Percentiles rank a stretch among this genome's conserved stretches.
Conservation (phyloP, 345 rosid genomes). For the Heritiera littoralis region DNA sequence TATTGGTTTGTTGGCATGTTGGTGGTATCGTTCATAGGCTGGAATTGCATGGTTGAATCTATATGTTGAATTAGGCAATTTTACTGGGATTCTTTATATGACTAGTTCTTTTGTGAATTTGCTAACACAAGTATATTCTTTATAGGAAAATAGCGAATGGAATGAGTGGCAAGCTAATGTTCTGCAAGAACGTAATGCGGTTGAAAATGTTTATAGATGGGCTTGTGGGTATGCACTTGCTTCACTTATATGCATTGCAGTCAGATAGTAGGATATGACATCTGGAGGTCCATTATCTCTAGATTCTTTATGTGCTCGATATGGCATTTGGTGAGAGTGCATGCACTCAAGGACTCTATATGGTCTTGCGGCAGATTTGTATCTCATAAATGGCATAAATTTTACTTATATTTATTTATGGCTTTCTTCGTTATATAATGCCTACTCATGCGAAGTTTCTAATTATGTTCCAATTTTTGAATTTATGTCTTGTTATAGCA, state of each 20-base stretch:
- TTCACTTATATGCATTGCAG: slow-evolving; percentile 18
- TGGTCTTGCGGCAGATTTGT: not conserved
- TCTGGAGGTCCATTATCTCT: not conserved
- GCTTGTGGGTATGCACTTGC: slow-evolving; percentile 76
- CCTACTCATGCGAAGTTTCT: not conserved
- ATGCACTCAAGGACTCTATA: not conserved
- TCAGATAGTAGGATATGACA: not conserved
- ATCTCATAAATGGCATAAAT: not conserved
- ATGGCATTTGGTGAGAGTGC: not conserved
- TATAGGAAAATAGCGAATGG: slow-evolving; percentile 85
- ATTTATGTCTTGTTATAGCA: not conserved
- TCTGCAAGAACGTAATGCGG: slow-evolving; percentile 77
- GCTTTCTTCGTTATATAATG: not conserved
- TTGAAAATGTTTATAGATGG: slow-evolving; percentile 95
- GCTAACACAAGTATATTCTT: slow-evolving; percentile 20
- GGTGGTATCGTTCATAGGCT: not conserved
- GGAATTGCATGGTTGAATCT: not conserved
- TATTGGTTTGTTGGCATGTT: not conserved
- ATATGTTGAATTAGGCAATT: not conserved
- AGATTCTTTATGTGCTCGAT: not conserved
- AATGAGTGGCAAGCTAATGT: slow-evolving; percentile 73
- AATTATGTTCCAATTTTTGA: not conserved
- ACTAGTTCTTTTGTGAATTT: not conserved
- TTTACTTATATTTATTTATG: not conserved
- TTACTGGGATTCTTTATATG: not conserved